These are phyloP conservation scores for Gremmenia infestans DNA, from an alignment of 2,329 filamentous ascomycete genomes.

Conservation along the genomic window DNA sequence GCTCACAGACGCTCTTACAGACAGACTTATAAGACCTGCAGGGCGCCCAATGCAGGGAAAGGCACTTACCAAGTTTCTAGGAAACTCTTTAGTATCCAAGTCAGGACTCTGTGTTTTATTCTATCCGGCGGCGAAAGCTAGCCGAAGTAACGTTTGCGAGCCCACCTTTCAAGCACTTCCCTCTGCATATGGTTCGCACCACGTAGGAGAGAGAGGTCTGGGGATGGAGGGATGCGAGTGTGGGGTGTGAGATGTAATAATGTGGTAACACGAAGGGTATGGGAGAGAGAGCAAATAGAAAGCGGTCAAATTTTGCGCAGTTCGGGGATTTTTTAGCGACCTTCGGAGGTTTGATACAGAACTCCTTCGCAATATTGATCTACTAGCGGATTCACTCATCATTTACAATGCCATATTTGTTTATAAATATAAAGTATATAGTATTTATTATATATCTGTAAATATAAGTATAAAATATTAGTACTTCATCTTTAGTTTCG, in stretches of 20 bases:
- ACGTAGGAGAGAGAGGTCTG: slow-evolving; percentile 8
- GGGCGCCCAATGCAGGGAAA: neutral
- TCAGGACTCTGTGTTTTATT: neutral
- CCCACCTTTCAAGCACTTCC: slow-evolving; percentile 45
- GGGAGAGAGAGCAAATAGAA: too few relatives aligned
- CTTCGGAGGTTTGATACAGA: too few relatives aligned
- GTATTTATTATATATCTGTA: too few relatives aligned
- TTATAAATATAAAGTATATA: too few relatives aligned
- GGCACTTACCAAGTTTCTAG: neutral
- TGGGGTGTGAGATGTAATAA: too few relatives aligned
- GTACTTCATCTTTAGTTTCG: neutral
- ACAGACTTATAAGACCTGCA: neutral
- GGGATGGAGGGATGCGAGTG: neutral
- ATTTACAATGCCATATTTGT: too few relatives aligned
- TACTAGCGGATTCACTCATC: too few relatives aligned
- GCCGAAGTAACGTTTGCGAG: slow-evolving; percentile 40
- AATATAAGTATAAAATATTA: too few relatives aligned
- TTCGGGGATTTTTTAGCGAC: too few relatives aligned
- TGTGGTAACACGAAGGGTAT: too few relatives aligned
- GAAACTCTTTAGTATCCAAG: too few relatives aligned
- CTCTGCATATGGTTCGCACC: slow-evolving; percentile 44
- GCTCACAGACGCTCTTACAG: neutral
- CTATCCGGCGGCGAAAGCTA: slow-evolving; percentile 29
- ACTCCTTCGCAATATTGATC: too few relatives aligned
- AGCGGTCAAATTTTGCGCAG: neutral